Percentiles rank a stretch among this genome's conserved stretches.
phyloP scores from a whole-genome alignment of 2,329 filamentous ascomycete species.

The Xylaria sp. region DNA sequence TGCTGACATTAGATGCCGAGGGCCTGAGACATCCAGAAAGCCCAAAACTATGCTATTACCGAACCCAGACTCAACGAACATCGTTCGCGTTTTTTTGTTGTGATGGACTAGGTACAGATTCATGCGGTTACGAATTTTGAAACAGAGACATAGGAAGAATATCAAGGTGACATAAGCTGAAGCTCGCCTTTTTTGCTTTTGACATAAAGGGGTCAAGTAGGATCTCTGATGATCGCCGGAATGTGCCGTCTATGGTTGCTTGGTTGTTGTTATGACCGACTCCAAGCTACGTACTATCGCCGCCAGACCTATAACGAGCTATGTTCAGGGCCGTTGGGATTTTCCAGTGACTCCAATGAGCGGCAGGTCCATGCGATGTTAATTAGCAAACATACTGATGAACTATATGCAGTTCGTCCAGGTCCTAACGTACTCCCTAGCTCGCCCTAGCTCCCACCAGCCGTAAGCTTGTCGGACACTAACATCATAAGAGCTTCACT shows the following conservation, averaged over 20 bases:
- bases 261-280: slow-evolving; percentile 8
- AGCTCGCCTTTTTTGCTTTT: neutral
- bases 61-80: neutral
- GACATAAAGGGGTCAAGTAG: neutral
- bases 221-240: slow-evolving; percentile 24
- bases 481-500: slow-evolving; percentile 10
- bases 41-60: neutral
- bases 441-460: neutral
- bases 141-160: neutral
- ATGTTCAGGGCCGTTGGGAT: neutral
- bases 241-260: slow-evolving; percentile 21
- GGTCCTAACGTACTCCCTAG: neutral
- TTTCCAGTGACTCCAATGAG: neutral
- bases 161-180: neutral
- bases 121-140: neutral
- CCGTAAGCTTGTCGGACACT: slow-evolving; percentile 9
- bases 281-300: neutral
- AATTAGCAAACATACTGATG: neutral
- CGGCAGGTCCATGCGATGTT: neutral
- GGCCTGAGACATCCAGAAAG: neutral
- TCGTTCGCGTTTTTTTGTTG: neutral
- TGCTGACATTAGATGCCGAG: slow-evolving; percentile 1
- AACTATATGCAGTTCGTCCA: neutral
- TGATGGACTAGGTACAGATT: neutral
- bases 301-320: neutral